A percentile compares a stretch with the other conserved stretches of the same genome.
These are phyloP conservation scores for Podospora pseudocomata DNA, from an alignment of 495 filamentous ascomycete species.

Conservation along the genomic window DNA sequence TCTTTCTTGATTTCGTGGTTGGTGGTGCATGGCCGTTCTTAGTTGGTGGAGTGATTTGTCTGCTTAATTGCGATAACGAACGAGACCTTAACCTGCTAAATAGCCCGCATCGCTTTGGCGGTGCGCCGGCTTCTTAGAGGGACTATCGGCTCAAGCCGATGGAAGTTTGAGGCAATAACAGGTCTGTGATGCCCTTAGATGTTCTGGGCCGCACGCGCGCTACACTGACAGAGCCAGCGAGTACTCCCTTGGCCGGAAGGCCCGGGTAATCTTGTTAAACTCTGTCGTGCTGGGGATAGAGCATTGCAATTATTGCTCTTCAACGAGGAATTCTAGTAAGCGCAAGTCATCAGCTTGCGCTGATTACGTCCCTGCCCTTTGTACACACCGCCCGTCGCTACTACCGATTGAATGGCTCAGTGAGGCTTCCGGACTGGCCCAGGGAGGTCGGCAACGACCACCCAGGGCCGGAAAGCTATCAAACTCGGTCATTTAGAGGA, in stretches of 20 bases:
- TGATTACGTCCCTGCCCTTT: constrained; percentile 61
- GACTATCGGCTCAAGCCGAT: constrained; percentile 59
- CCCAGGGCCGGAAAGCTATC: constrained; percentile 64
- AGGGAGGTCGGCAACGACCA: constrained; percentile 61
- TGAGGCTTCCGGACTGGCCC: constrained; percentile 66
- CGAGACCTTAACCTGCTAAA: constrained; percentile 72
- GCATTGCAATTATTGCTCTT: constrained; percentile 80
- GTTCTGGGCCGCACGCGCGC: constrained; percentile 69
- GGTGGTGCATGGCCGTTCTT: constrained; percentile 65
- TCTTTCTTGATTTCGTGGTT: constrained; percentile 65
- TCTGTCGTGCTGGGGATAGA: constrained; percentile 74
- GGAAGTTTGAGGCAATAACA: constrained; percentile 70
- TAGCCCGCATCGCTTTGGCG: constrained; percentile 62
- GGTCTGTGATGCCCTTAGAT: constrained; percentile 70
- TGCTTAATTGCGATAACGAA: constrained; percentile 75
- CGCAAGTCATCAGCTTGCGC: constrained; percentile 69
- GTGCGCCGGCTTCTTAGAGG: constrained; percentile 65
- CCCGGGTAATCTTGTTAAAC: constrained; percentile 72
- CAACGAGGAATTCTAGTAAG: constrained; percentile 75
- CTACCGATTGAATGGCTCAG: constrained; percentile 74
- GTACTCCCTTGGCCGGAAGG: constrained; percentile 66
- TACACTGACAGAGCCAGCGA: constrained; percentile 70
- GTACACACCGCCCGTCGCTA: constrained; percentile 70
- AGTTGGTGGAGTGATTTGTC: constrained; percentile 69
- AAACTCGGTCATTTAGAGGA: constrained; percentile 75